Evolutionary conservation across 1,284 basidiomycete genomes (phyloP).

Genomic region (Cutaneotrichosporon sp.): DNA sequence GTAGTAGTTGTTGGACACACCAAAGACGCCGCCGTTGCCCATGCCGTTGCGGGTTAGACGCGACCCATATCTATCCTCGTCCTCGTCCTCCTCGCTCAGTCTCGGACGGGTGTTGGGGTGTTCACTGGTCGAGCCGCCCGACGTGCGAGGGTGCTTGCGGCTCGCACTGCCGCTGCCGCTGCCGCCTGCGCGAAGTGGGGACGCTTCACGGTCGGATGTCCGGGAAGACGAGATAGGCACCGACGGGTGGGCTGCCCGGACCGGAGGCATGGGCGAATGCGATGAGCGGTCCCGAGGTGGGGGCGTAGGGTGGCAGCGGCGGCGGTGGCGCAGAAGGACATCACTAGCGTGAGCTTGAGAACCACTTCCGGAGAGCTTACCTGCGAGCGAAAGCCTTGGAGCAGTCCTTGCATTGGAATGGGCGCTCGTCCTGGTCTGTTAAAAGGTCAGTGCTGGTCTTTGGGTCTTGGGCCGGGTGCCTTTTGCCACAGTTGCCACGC

Average conservation of each 20-base stretch:
- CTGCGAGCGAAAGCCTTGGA: constrained; percentile 54
- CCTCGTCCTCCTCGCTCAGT: constrained; percentile 32
- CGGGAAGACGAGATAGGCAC: constrained; percentile 48
- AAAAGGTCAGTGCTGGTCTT: constrained; percentile 9
- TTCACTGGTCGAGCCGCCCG: constrained; percentile 8
- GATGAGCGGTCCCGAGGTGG: constrained; percentile 44
- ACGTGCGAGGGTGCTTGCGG: constrained; percentile 36
- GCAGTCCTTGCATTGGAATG: constrained; percentile 54
- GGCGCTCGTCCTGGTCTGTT: constrained; percentile 53
- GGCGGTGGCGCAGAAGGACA: constrained; percentile 53
- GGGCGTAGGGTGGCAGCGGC: constrained; percentile 53
- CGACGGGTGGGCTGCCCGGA: constrained; percentile 38
- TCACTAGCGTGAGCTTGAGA: constrained; percentile 37
- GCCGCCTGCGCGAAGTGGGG: constrained; percentile 25
- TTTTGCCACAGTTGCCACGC: neutral
- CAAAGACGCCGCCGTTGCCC: constrained; percentile 43
- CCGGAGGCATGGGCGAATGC: constrained; percentile 40
- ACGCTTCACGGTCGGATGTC: constrained; percentile 41
- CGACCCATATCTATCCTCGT: constrained; percentile 36
- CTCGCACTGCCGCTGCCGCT: constrained; percentile 12
- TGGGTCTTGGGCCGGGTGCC: neutral
- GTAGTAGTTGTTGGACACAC: constrained; percentile 32
- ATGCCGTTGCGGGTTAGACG: constrained; percentile 39
- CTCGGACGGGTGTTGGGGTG: constrained; percentile 14
- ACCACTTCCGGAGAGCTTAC: constrained; percentile 30